phyloP scores from a whole-genome alignment of 2,329 filamentous ascomycete genomes.

The Leptographium procerum region DNA sequence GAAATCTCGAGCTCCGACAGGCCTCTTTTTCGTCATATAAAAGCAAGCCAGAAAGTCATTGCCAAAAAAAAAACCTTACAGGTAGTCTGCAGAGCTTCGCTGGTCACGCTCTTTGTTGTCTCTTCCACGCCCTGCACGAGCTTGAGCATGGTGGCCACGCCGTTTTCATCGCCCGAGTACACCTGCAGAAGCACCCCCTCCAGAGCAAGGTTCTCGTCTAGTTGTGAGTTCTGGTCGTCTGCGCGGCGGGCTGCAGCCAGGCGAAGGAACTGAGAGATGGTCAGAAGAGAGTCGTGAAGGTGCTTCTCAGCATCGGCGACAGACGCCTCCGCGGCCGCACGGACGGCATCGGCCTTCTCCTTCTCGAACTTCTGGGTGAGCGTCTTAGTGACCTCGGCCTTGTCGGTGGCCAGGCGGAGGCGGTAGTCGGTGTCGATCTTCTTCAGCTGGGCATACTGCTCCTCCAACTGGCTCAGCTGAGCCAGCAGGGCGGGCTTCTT shows the following conservation, averaged over 20 bases:
- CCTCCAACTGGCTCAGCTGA: slow-evolving; percentile 59
- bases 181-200: slow-evolving; percentile 70
- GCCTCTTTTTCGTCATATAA: no score
- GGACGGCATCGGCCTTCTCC: slow-evolving; percentile 40
- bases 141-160: slow-evolving; percentile 65
- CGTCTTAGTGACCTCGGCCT: slow-evolving; percentile 48
- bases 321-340: slow-evolving; percentile 44
- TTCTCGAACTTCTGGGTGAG: slow-evolving; percentile 40
- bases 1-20: not conserved
- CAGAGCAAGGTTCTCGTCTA: slow-evolving; percentile 68
- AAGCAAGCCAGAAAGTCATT: no score
- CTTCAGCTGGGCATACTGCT: slow-evolving; percentile 63
- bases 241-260: slow-evolving; percentile 65
- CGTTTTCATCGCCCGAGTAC: slow-evolving; percentile 65
- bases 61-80: slow-evolving; percentile 41
- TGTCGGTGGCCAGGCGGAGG: slow-evolving; percentile 43
- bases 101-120: slow-evolving; percentile 50
- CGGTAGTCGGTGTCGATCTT: slow-evolving; percentile 66
- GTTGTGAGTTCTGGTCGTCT: slow-evolving; percentile 51
- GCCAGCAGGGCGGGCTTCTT: slow-evolving; percentile 65
- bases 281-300: slow-evolving; percentile 54
- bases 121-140: slow-evolving; percentile 64
- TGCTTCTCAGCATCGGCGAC: slow-evolving; percentile 41
- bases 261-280: slow-evolving; percentile 68
- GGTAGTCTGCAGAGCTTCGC: slow-evolving; percentile 54